A percentile compares a stretch with the other conserved stretches of the same genome.
These are phyloP conservation scores for Penicillium ochrochloron DNA, from an alignment of 495 filamentous ascomycete genomes.

Conservation along the genomic window DNA sequence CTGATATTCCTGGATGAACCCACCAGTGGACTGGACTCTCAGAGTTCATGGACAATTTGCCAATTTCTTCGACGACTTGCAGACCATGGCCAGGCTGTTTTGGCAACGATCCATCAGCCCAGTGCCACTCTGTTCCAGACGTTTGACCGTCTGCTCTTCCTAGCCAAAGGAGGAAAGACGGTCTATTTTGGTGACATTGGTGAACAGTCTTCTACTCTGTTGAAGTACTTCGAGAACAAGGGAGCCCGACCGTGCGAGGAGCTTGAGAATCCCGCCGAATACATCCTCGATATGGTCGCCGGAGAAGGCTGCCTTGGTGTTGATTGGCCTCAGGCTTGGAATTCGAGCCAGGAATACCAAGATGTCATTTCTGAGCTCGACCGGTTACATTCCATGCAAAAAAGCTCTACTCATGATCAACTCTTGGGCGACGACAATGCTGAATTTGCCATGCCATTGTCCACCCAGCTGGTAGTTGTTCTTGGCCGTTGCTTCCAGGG, in stretches of 20 bases:
- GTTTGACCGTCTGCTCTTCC: conserved; percentile 86
- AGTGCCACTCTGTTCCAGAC: conserved; percentile 87
- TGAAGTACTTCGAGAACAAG: conserved; percentile 76
- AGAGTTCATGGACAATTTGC: conserved; percentile 86
- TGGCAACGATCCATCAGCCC: conserved; percentile 93
- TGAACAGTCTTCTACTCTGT: conserved; percentile 67
- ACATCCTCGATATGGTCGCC: conserved; percentile 81
- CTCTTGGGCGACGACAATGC: conserved; percentile 25
- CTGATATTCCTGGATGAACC: conserved; percentile 91
- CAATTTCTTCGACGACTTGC: conserved; percentile 79
- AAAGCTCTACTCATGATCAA: conserved; percentile 21
- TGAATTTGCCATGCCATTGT: conserved; percentile 58
- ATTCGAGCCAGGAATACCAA: conserved; percentile 66
- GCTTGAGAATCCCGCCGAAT: conserved; percentile 83
- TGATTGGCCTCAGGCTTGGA: conserved; percentile 81
- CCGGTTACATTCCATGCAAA: conserved; percentile 57
- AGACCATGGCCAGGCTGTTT: conserved; percentile 82
- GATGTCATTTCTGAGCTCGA: conserved; percentile 68
- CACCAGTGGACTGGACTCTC: conserved; percentile 83
- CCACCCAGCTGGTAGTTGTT: conserved; percentile 51
- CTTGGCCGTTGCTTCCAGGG: conserved; percentile 50
- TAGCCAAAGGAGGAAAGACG: conserved; percentile 77
- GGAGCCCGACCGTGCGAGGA: conserved; percentile 69
- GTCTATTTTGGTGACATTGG: conserved; percentile 91
- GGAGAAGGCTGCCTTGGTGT: conserved; percentile 62